Conservation (phyloP, 2,329 filamentous ascomycete species). For the Fusarium sp. region DNA sequence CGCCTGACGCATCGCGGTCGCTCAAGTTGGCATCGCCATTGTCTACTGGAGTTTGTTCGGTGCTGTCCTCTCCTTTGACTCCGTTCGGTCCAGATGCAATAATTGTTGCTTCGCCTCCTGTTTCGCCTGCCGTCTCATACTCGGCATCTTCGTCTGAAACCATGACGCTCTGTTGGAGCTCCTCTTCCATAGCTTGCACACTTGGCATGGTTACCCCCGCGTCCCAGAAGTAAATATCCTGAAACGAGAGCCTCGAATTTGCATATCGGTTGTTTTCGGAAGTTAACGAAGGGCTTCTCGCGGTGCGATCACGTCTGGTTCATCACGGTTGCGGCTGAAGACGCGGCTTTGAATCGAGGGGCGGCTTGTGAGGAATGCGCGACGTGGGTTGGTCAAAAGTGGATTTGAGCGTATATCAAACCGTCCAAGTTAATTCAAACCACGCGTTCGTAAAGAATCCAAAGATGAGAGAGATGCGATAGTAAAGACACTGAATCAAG, state of each 20-base stretch:
- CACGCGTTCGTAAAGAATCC: conserved; percentile 19
- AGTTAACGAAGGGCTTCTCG: conserved; percentile 40
- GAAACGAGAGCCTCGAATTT: conserved; percentile 23
- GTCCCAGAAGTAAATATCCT: conserved; percentile 35
- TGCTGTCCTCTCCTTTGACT: background rate
- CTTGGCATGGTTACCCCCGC: conserved; percentile 57
- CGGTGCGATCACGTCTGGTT: conserved; percentile 36
- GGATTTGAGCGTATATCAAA: background rate
- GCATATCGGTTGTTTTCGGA: conserved; percentile 47
- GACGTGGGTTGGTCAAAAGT: background rate
- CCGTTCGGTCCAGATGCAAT: conserved; percentile 33
- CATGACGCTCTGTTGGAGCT: conserved; percentile 66
- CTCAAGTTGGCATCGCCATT: conserved; percentile 51
- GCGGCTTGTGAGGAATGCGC: conserved; percentile 3
- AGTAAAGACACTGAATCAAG: conserved; percentile 26
- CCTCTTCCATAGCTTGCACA: conserved; percentile 66
- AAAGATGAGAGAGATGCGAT: conserved; percentile 20
- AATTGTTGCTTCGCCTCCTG: conserved; percentile 44
- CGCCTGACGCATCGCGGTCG: conserved; percentile 56
- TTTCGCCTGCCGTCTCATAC: conserved; percentile 51
- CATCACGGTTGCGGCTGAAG: conserved; percentile 37
- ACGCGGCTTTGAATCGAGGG: conserved; percentile 38
- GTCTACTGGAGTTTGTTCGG: conserved; percentile 29
- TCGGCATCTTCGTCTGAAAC: conserved; percentile 63
- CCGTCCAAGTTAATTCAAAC: background rate